Evolutionary conservation across 2,329 filamentous ascomycete genomes (phyloP).

Genomic region (Colletotrichum cordylinicola): DNA sequence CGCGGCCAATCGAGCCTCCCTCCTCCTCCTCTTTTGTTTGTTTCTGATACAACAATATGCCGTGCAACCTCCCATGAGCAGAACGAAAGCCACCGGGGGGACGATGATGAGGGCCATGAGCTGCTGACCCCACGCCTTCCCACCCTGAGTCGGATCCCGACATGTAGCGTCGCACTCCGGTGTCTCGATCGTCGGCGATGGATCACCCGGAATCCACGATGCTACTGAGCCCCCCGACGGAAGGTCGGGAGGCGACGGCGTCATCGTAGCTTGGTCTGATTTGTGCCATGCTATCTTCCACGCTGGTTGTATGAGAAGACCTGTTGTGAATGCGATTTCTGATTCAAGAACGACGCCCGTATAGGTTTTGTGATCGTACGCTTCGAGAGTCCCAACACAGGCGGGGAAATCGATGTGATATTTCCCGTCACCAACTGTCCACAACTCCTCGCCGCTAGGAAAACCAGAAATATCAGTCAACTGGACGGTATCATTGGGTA

Average conservation of each 20-base stretch:
- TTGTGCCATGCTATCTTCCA: neutral
- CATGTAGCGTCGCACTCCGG: too few species aligned
- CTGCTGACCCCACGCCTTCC: neutral
- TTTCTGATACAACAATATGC: neutral
- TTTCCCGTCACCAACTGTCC: too few species aligned
- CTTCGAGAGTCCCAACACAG: rapidly evolving
- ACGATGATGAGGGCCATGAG: neutral
- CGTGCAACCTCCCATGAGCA: neutral
- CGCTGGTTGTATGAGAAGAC: neutral
- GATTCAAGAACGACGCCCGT: neutral
- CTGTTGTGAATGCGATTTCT: neutral
- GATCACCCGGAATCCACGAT: neutral
- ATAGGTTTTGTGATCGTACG: neutral
- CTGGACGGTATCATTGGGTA: too few species aligned
- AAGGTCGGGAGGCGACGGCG: neutral
- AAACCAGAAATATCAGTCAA: rapidly evolving
- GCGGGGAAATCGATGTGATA: rapidly evolving
- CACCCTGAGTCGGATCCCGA: neutral
- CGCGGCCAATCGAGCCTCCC: neutral
- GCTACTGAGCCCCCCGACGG: neutral
- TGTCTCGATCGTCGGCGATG: neutral
- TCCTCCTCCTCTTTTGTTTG: neutral
- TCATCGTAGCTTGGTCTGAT: rapidly evolving
- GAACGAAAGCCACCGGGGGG: neutral
- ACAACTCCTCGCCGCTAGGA: neutral